Base-by-base conservation (phyloP, 441 rosid species). In the Hura crepitans region DNA sequence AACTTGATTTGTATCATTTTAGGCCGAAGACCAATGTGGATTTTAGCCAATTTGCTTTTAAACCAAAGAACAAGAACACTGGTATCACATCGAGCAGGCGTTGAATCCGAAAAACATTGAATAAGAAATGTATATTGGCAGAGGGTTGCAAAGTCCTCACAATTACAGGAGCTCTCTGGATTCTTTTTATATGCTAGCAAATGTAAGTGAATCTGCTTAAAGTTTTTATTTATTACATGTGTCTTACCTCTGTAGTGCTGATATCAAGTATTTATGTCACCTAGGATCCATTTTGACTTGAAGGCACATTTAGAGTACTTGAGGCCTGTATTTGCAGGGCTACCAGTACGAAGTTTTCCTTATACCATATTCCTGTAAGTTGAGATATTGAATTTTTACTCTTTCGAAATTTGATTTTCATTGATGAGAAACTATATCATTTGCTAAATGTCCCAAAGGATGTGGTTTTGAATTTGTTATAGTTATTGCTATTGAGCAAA, bases 11-110 rank as follows among this genome's bases (percentile, higher is more conserved):
- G 27, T 46, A 51, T 69, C 71, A 3, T 71, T 71, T 77, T 27
- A 87, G 97, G 85, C 69, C 79, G 66, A 85, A 81, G 63, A 71
- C 42, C 49, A 79, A 66, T 39, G 74, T 59, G 37, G 91, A 86
- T 76, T 71, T 94, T 67, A 83, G 85, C 76, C 85, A 79, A 56
- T 94, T 92, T 75, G 86, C 90, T 45, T 92, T 83, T 68, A 65
- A 71, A 6, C 82, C 89, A 25, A 82, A 66, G 27, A 75, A 39
- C 74, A 60, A 62, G 73, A 81, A 81, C 75, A 51, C 84, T 53
- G 57, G 72, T 62, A 51, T 70, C 54, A 66, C 78, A 71, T 60
- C 76, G 15, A 76, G 69, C 61, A 80, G 86, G 78, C 47, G 71
- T 68, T 88, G 86, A 86, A 60, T 6, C 56, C 33, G 62, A 54